A percentile compares a stretch with the other conserved stretches of the same genome.
These are phyloP conservation scores for Ustilago tritici DNA, from an alignment of 1,284 basidiomycete species.

Conservation along the genomic window DNA sequence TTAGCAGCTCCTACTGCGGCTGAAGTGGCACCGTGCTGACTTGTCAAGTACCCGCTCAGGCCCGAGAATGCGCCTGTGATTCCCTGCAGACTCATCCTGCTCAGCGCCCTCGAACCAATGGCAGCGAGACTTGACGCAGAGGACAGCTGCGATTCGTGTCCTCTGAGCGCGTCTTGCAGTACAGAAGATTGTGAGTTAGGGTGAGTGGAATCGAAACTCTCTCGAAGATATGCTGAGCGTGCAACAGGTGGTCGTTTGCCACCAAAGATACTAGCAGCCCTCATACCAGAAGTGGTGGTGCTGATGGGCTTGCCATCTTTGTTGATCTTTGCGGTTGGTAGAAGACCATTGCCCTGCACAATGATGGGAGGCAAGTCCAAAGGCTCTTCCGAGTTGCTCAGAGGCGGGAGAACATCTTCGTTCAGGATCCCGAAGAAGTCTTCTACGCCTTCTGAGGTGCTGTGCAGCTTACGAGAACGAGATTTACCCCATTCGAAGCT, in stretches of 20 bases:
- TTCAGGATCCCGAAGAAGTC: slow-evolving; percentile 64
- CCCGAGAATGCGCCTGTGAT: slow-evolving; percentile 57
- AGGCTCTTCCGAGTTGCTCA: slow-evolving; percentile 49
- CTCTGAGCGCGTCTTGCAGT: slow-evolving; percentile 1
- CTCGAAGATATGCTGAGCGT: slow-evolving; percentile 50
- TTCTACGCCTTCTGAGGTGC: slow-evolving; percentile 37
- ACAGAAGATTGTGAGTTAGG: background rate
- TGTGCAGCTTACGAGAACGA: slow-evolving; percentile 19
- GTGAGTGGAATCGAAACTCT: slow-evolving; percentile 42
- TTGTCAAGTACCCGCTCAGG: slow-evolving; percentile 54
- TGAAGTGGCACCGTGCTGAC: slow-evolving; percentile 35
- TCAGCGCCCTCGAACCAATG: slow-evolving; percentile 44
- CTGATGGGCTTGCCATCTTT: slow-evolving; percentile 33
- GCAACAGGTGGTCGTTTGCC: slow-evolving; percentile 52
- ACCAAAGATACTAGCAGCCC: slow-evolving; percentile 35
- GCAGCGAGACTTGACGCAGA: slow-evolving; percentile 33
- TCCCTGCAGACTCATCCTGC: slow-evolving; percentile 53
- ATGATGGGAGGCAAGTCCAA: slow-evolving; percentile 62
- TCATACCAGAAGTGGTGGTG: background rate
- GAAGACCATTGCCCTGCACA: slow-evolving; percentile 30
- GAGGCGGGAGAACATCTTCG: slow-evolving; percentile 43
- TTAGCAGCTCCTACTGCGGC: slow-evolving; percentile 42
- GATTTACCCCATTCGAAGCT: slow-evolving; percentile 48
- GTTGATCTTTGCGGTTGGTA: slow-evolving; percentile 35
- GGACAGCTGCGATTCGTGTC: slow-evolving; percentile 25